These are phyloP conservation scores for Lanmaoa rubissima DNA, from an alignment of 768 basidiomycete genomes.

Conservation along the genomic window DNA sequence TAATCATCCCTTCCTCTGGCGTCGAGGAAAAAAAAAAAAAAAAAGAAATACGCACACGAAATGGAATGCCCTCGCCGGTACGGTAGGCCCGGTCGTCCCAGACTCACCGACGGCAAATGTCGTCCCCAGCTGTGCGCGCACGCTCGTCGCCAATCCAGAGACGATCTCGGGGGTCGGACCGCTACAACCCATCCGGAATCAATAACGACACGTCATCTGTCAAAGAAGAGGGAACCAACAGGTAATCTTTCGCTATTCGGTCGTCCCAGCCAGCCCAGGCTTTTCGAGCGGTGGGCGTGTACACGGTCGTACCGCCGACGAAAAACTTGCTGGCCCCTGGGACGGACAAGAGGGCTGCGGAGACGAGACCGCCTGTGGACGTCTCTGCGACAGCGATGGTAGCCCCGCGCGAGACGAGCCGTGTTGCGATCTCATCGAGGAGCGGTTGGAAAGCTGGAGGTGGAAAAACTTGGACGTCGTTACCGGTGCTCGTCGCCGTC, in stretches of 20 bases:
- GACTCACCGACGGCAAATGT: background rate
- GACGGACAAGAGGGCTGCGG: background rate
- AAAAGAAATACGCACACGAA: background rate
- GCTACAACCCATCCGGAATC: background rate
- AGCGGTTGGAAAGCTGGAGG: background rate
- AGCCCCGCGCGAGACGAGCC: background rate
- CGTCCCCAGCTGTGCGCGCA: background rate
- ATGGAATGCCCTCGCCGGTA: background rate
- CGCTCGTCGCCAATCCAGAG: background rate
- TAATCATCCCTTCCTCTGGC: background rate
- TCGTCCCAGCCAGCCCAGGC: background rate
- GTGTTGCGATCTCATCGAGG: background rate
- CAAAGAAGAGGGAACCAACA: background rate
- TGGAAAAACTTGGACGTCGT: background rate
- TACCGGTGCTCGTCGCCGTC: background rate
- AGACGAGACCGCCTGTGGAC: background rate
- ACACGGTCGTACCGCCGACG: background rate
- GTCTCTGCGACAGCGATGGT: background rate
- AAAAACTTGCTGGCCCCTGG: background rate
- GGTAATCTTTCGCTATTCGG: background rate
- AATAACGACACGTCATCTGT: too few species aligned
- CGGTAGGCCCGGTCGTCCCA: background rate
- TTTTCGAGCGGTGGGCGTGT: background rate
- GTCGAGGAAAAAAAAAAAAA: too few species aligned
- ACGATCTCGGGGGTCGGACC: background rate